phyloP scores from a whole-genome alignment of 352 stramenopile genomes.

The Phytopythium oedochilum region DNA sequence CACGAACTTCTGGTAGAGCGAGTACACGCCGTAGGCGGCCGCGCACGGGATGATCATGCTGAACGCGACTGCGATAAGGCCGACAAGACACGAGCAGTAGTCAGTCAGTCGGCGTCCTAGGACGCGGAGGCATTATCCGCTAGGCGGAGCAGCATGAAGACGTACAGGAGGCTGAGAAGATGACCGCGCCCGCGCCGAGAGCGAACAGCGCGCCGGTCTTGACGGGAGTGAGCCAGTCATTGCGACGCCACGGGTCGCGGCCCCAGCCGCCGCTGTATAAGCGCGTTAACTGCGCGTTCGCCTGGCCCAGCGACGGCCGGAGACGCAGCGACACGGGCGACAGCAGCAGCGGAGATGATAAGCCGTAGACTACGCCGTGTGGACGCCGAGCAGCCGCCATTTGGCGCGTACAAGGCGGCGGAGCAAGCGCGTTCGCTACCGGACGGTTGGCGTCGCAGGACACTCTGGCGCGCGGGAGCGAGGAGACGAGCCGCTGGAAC shows the following conservation, averaged over 20 bases:
- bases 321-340: neutral
- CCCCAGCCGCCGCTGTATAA: constrained; percentile 25
- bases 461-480: neutral
- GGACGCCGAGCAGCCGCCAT: neutral
- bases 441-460: neutral
- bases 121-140: no score
- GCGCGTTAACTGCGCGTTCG: constrained; percentile 13
- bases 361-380: neutral
- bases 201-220: constrained; percentile 62
- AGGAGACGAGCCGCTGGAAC: neutral
- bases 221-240: constrained; percentile 42
- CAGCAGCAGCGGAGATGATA: neutral
- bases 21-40: constrained; percentile 67
- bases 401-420: neutral
- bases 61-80: constrained; percentile 42
- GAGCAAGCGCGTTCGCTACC: neutral
- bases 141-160: no score
- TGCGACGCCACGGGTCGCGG: constrained; percentile 29
- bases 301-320: neutral
- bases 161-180: constrained; percentile 65
- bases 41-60: constrained; percentile 62
- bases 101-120: no score
- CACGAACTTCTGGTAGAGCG: constrained; percentile 62
- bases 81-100: neutral
- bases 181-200: constrained; percentile 47